A percentile compares a stretch with the other conserved stretches of the same genome.
Evolutionary conservation across 768 basidiomycete species (phyloP).

Genomic region (Mycena galopus): DNA sequence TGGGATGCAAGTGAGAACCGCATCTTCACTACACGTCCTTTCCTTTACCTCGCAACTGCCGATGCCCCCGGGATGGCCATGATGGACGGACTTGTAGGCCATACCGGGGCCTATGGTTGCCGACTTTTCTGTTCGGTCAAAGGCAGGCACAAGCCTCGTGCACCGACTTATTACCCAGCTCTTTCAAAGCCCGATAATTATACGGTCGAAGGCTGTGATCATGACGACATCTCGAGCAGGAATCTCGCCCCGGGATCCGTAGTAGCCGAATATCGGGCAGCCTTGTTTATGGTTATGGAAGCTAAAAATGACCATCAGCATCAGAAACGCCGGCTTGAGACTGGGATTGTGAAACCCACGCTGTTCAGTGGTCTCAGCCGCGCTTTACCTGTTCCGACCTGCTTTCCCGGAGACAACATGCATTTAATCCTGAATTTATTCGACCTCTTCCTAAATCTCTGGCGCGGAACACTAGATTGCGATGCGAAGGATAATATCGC

Average conservation of each 20-base stretch:
- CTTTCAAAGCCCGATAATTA: constrained; percentile 44
- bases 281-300: constrained; percentile 29
- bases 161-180: constrained; percentile 51
- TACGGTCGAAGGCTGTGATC: constrained; percentile 36
- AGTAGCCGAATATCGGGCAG: constrained; percentile 23
- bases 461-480: constrained; percentile 43
- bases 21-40: constrained; percentile 35
- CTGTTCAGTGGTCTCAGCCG: constrained; percentile 47
- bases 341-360: constrained; percentile 52
- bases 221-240: constrained; percentile 40
- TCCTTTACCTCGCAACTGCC: constrained; percentile 44
- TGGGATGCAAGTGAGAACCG: constrained; percentile 45
- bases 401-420: constrained; percentile 52
- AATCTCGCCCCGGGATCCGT: constrained; percentile 23
- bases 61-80: constrained; percentile 50
- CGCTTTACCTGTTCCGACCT: constrained; percentile 43
- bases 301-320: constrained; percentile 37
- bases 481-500: constrained; percentile 34
- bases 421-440: constrained; percentile 46
- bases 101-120: constrained; percentile 53
- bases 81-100: constrained; percentile 51
- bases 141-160: constrained; percentile 46
- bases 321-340: constrained; percentile 34
- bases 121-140: constrained; percentile 45
- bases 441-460: constrained; percentile 26